phyloP scores from a whole-genome alignment of 2,329 filamentous ascomycete genomes.

The Elsinoe arachidis region DNA sequence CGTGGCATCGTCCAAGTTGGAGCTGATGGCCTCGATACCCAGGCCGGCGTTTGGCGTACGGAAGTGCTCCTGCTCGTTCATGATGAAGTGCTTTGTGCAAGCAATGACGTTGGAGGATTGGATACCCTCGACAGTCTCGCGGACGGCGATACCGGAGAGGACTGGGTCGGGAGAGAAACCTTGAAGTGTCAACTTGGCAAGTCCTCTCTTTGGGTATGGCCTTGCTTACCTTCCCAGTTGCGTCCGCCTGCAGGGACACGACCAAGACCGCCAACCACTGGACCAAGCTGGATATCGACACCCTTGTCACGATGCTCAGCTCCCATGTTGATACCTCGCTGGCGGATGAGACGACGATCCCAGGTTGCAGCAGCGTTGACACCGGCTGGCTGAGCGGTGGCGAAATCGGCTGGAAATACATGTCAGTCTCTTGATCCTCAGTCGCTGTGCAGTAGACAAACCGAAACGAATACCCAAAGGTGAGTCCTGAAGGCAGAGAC shows the following conservation, averaged over 20 bases:
- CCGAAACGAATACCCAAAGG: slow-evolving; percentile 68
- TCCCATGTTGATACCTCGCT: slow-evolving; percentile 65
- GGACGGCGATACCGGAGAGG: slow-evolving; percentile 62
- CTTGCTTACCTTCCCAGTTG: slow-evolving; percentile 58
- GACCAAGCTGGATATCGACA: slow-evolving; percentile 65
- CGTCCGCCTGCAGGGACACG: slow-evolving; percentile 58
- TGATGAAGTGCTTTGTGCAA: slow-evolving; percentile 68
- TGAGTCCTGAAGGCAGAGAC: slow-evolving; percentile 79
- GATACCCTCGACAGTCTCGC: slow-evolving; percentile 67
- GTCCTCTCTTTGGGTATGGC: neutral
- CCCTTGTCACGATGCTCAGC: slow-evolving; percentile 67
- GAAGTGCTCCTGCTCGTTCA: slow-evolving; percentile 68
- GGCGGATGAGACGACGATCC: slow-evolving; percentile 61
- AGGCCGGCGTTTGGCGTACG: slow-evolving; percentile 39
- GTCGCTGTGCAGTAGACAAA: slow-evolving; percentile 24
- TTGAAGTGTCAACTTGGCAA: slow-evolving; percentile 4
- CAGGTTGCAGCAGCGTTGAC: slow-evolving; percentile 77
- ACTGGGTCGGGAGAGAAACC: slow-evolving; percentile 64
- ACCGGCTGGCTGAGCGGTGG: slow-evolving; percentile 71
- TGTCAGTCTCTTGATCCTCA: neutral
- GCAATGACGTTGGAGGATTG: slow-evolving; percentile 76
- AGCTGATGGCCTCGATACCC: slow-evolving; percentile 48
- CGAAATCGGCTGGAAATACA: slow-evolving; percentile 54
- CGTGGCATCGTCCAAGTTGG: slow-evolving; percentile 55
- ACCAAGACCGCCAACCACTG: slow-evolving; percentile 66